phyloP scores from a whole-genome alignment of 2,329 filamentous ascomycete species.

The Annulohypoxylon truncatum region DNA sequence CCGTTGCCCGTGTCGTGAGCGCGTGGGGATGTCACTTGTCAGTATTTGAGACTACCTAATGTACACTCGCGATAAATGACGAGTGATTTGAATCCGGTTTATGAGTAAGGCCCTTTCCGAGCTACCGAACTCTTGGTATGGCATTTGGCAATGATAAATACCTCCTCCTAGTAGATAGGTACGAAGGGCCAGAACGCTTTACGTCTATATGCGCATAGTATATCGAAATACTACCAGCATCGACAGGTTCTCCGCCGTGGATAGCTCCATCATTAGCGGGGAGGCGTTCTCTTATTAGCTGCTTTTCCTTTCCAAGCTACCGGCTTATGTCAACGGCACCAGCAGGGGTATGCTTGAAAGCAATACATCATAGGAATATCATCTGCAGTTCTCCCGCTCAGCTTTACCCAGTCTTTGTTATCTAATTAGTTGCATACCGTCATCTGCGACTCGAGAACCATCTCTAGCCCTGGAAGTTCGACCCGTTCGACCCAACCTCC shows the following conservation, averaged over 20 bases:
- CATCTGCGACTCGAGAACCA: conserved; percentile 27
- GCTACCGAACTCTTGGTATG: conserved; percentile 5
- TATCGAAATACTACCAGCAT: not conserved
- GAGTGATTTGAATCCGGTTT: not conserved
- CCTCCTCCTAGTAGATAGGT: too few relatives aligned
- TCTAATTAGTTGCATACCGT: conserved; percentile 32
- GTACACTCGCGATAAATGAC: not conserved
- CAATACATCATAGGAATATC: conserved; percentile 48
- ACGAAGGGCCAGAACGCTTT: not conserved
- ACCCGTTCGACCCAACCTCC: not conserved
- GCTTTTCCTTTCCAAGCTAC: conserved; percentile 10
- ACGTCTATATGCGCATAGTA: not conserved
- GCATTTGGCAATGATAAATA: conserved; percentile 3
- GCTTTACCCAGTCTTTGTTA: conserved; percentile 22
- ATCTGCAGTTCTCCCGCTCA: conserved; percentile 32
- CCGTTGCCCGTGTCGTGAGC: not conserved
- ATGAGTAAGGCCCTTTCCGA: conserved; percentile 1
- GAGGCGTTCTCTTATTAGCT: conserved; percentile 6
- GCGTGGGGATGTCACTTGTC: not conserved
- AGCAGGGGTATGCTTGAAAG: conserved; percentile 34
- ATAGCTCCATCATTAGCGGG: conserved; percentile 14
- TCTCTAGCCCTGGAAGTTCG: not conserved
- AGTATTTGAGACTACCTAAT: not conserved
- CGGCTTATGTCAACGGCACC: conserved; percentile 8
- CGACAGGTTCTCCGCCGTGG: conserved; percentile 15